These are phyloP conservation scores for Fulvia fulva DNA, from an alignment of 2,329 filamentous ascomycete species.

Conservation along the genomic window DNA sequence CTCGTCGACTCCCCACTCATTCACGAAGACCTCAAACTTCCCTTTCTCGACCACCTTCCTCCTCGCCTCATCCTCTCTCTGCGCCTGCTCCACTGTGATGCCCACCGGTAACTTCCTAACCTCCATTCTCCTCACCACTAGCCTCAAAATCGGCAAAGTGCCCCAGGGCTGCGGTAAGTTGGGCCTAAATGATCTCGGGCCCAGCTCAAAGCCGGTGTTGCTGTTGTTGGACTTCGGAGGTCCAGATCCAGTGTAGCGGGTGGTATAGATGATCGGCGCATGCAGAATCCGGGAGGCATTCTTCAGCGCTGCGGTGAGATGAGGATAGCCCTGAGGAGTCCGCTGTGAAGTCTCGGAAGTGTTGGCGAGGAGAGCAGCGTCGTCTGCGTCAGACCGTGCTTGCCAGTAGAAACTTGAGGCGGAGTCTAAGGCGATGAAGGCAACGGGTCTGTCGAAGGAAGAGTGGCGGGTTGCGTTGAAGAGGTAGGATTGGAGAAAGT, in stretches of 20 bases:
- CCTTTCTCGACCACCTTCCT: conserved; percentile 36
- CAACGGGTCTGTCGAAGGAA: conserved; percentile 46
- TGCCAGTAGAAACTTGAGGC: conserved; percentile 55
- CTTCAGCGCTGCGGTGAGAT: conserved; percentile 23
- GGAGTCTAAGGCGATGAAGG: conserved; percentile 53
- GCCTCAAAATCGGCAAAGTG: conserved; percentile 26
- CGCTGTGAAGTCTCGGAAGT: neutral
- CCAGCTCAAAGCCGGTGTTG: conserved; percentile 2
- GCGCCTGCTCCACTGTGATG: conserved; percentile 38
- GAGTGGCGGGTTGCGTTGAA: conserved; percentile 41
- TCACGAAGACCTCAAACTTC: conserved; percentile 33
- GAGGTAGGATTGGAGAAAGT: conserved; percentile 48
- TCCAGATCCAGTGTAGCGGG: conserved; percentile 12
- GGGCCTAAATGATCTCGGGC: conserved; percentile 17
- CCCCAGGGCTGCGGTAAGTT: conserved; percentile 32
- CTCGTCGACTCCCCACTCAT: conserved; percentile 29
- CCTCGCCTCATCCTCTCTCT: conserved; percentile 33
- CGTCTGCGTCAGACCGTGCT: conserved; percentile 42
- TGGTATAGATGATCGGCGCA: conserved; percentile 28
- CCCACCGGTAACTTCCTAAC: conserved; percentile 37
- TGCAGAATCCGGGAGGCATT: conserved; percentile 16
- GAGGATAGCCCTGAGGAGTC: conserved; percentile 11
- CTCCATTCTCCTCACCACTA: conserved; percentile 34
- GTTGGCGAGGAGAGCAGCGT: conserved; percentile 17
- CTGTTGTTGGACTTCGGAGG: conserved; percentile 6